These are phyloP conservation scores for Nicotiana benthamiana DNA, from an alignment of 257 asterid genomes.

Conservation along the genomic window DNA sequence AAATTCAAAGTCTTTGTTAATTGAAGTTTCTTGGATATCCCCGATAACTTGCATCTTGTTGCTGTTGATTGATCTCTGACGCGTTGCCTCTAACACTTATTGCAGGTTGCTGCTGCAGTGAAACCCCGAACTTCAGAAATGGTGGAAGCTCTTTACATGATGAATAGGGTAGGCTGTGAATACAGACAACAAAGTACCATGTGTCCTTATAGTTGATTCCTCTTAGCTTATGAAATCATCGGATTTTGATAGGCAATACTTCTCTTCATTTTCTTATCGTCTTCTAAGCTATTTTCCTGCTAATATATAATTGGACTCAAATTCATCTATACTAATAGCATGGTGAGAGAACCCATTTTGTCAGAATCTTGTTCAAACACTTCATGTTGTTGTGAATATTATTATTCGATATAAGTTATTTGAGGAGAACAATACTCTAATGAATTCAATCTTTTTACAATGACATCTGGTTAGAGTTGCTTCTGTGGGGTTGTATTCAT, in stretches of 20 bases:
- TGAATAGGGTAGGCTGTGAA: constrained; percentile 27
- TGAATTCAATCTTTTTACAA: neutral
- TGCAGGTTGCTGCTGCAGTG: constrained; percentile 67
- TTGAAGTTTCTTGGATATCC: neutral
- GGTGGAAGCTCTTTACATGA: constrained; percentile 79
- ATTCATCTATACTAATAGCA: neutral
- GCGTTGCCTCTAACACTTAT: constrained; percentile 3
- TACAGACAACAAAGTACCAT: neutral
- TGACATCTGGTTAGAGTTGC: neutral
- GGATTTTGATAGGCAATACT: neutral
- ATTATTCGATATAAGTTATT: neutral
- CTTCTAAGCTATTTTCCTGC: neutral
- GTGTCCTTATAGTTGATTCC: neutral
- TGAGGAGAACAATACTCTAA: neutral
- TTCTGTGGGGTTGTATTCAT: neutral
- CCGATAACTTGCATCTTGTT: neutral
- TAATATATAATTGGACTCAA: neutral
- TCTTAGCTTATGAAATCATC: constrained; percentile 4
- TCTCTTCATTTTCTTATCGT: neutral
- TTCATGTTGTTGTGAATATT: constrained; percentile 1
- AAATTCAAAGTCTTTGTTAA: neutral
- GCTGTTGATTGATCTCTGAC: constrained; percentile 8
- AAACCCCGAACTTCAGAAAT: constrained; percentile 59
- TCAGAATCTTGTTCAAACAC: neutral
- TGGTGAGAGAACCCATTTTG: neutral